Base-by-base conservation (phyloP, 2,329 filamentous ascomycete species). In the Lachnellula arida region DNA sequence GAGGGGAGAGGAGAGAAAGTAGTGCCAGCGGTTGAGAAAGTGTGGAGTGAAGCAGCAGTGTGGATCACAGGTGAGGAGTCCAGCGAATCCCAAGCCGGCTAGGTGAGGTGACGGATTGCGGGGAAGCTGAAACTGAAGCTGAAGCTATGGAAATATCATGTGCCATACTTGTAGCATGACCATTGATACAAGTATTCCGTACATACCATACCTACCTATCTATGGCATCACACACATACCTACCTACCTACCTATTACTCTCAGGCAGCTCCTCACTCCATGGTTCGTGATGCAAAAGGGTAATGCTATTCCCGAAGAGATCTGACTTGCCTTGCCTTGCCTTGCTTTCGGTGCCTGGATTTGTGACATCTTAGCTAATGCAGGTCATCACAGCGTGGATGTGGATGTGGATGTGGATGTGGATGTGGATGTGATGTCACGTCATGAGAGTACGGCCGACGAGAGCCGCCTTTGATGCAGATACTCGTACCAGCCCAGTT, bases 341-440 rank as follows among this genome's bases (percentile, higher is more conserved):
- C n/a, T n/a, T n/a, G n/a, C n/a, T n/a, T 40, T 17, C 15, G 5
- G 37, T 40, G 37, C 37, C 37, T 40, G 37, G 37, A 15, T 40
- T 32, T 11, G 28, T 15, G n/a, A 2, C 2, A 40, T 40, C 37
- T 15, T 40, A 17, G 37, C 50, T 57, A 57, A 57, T 53, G 50
- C 40, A 56, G 50, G 54, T 23, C 50, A 53, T 53, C 49, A 17
- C 34, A 54, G n/a, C n/a, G n/a, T n/a, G n/a, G n/a, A n/a, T n/a
- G n/a, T n/a, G n/a, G n/a, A n/a, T n/a, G n/a, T n/a, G n/a, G n/a
- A n/a, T n/a, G n/a, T n/a, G n/a, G 34, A 2, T 5, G 14, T 11
- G 34, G 34, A 37, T 2, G 9, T 37, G n/a, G n/a, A n/a, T n/a
- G n/a, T 2, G 5, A 2, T 2, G 37, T 17, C 14, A 15, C 37